Percentiles rank a stretch among this genome's conserved stretches.
These are phyloP conservation scores for Saitozyma sp. DNA, from an alignment of 768 basidiomycete genomes.

Conservation along the genomic window DNA sequence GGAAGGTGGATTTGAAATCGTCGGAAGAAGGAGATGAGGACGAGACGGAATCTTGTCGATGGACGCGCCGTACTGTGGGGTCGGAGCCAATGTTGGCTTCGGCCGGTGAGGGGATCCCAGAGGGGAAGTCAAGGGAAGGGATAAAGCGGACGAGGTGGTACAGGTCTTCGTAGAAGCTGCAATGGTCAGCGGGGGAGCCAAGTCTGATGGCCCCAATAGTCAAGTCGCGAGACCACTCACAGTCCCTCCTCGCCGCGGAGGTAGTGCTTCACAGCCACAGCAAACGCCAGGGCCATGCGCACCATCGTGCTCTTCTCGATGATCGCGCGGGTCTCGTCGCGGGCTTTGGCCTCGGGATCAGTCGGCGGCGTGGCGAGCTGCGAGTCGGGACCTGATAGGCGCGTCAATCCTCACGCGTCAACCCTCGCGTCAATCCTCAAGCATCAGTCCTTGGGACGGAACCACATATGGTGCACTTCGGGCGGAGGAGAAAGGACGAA, in stretches of 20 bases:
- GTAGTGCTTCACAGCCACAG: conserved; percentile 51
- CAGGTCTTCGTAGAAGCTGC: conserved; percentile 49
- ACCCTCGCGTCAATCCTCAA: no score
- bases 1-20: background rate
- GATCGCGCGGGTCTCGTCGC: conserved; percentile 25
- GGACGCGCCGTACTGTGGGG: conserved; percentile 10
- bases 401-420: no score
- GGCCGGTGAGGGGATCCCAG: conserved; percentile 27
- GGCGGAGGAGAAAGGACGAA: no score
- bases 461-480: no score
- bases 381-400: conserved; percentile 33
- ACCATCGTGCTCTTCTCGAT: conserved; percentile 46
- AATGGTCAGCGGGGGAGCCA: no score
- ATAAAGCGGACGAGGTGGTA: conserved; percentile 49
- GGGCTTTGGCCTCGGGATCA: conserved; percentile 20
- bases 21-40: conserved; percentile 7
- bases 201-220: no score
- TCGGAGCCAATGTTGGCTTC: conserved; percentile 31
- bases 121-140: conserved; percentile 35
- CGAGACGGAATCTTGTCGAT: conserved; percentile 5
- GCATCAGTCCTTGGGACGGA: no score
- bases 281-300: conserved; percentile 44
- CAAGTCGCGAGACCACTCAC: conserved; percentile 34
- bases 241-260: conserved; percentile 50
- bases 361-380: conserved; percentile 14